Evolutionary conservation across 257 asterid species (phyloP), one percentile per base, ranked within the genome.

Genomic region (Solanum medicagineum): DNA sequence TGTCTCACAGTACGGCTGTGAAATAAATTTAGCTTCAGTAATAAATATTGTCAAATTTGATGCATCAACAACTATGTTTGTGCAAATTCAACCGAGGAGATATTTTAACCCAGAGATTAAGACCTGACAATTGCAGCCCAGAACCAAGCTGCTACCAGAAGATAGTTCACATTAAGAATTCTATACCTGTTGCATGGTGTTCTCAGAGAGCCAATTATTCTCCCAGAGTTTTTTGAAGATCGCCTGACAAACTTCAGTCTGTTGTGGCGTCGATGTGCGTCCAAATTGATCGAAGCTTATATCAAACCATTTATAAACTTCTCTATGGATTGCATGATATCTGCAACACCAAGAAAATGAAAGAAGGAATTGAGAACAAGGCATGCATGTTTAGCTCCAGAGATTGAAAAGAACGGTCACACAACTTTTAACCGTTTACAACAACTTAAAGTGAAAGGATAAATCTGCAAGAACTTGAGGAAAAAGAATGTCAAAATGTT

Each of bases 231-330:
- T 94, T 87, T 91, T 91, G 90, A 96, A 96, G 87, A 96, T 91
- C 70, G 94, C 89, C 86, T 96, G 99, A 82, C 99, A 96, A 75
- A 93, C 92, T 89, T 92, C 96, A 57, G 98, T 94, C 90, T 96
- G 98, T 87, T 96, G 92, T 1, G 99, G 95, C 83, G 90, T 93
- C 70, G 98, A 96, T 8, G 99, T 96, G 65, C 99, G 95, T 19
- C 99, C 98, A 89, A 96, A 96, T 86, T 94, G 94, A 86, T 96
- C 98, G 22, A 95, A 94, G 84, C 94, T 92, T 88, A 96, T 96
- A 83, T 89, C 80, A 85, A 96, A 96, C 99, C 99, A 96, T 32
- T 96, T 73, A 60, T 96, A 96, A 6, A 96, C 97, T 47, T 89
- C 94, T 87, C 88, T 93, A 86, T 94, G 99, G 83, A 96, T 93